A percentile compares a stretch with the other conserved stretches of the same genome.
phyloP scores from a whole-genome alignment of 768 basidiomycete genomes.

The Phanerodontia chrysosporium region DNA sequence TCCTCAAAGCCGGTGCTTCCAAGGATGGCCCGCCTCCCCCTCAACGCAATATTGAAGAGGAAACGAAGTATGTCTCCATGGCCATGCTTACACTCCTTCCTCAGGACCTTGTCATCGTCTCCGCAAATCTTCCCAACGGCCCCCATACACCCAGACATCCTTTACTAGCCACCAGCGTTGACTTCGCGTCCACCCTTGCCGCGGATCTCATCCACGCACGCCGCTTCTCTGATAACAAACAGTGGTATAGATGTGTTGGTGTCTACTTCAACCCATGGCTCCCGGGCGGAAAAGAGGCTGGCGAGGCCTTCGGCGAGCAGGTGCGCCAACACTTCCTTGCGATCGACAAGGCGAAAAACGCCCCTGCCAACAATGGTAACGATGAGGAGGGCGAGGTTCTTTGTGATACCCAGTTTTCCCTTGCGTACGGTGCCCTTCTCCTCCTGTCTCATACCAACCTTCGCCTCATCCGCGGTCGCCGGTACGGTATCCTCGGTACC shows the following conservation, averaged over 20 bases:
- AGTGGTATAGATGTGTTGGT: constrained; percentile 71
- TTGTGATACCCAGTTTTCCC: constrained; percentile 90
- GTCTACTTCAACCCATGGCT: constrained; percentile 72
- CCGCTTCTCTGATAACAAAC: constrained; percentile 46
- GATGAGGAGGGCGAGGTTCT: constrained; percentile 80
- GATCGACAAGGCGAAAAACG: constrained; percentile 72
- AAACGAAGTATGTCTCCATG: constrained; percentile 52
- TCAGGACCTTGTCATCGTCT: constrained; percentile 38
- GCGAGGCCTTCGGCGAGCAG: constrained; percentile 51
- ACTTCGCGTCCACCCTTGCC: constrained; percentile 70
- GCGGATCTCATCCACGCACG: constrained; percentile 70
- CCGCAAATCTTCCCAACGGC: constrained; percentile 43
- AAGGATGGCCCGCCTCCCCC: constrained; percentile 63
- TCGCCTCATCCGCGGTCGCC: constrained; percentile 81
- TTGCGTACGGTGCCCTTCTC: constrained; percentile 92
- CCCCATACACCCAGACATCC: constrained; percentile 52
- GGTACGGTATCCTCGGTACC: constrained; percentile 94
- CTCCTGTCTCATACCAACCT: constrained; percentile 92
- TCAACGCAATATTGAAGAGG: constrained; percentile 63
- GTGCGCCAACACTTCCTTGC: constrained; percentile 72
- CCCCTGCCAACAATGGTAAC: constrained; percentile 34
- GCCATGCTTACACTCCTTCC: constrained; percentile 61
- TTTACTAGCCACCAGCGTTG: constrained; percentile 54
- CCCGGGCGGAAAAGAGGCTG: constrained; percentile 37
- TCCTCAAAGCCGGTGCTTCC: constrained; percentile 82